Evolutionary conservation across 257 asterid species (phyloP).

Genomic region (Nicotiana tomentosiformis): DNA sequence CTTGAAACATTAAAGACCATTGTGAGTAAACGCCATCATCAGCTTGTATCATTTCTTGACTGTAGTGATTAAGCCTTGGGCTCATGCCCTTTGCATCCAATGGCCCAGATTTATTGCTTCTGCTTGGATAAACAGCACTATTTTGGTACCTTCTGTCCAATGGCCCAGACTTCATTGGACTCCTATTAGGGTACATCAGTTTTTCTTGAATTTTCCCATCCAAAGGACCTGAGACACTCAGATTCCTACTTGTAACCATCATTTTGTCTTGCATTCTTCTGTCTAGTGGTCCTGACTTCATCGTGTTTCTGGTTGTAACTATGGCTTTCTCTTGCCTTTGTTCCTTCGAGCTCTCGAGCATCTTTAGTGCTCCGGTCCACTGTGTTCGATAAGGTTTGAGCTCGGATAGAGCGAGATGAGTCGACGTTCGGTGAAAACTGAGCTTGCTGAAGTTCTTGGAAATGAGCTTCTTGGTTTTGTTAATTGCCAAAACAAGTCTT

Average conservation of each 20-base stretch:
- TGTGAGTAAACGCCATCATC: slow-evolving; percentile 48
- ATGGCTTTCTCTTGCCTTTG: slow-evolving; percentile 11
- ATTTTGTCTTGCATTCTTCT: slow-evolving; percentile 27
- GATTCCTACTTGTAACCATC: slow-evolving; percentile 17
- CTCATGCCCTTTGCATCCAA: slow-evolving; percentile 37
- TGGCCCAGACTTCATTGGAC: slow-evolving; percentile 34
- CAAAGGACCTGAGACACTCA: slow-evolving; percentile 42
- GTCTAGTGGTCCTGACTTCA: slow-evolving; percentile 48
- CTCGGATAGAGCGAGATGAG: slow-evolving; percentile 13
- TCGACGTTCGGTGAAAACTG: slow-evolving; percentile 24
- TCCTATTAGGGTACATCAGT: slow-evolving; percentile 21
- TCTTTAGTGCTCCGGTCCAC: slow-evolving; percentile 38
- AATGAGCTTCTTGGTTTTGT: slow-evolving; percentile 47
- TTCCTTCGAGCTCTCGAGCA: slow-evolving; percentile 22
- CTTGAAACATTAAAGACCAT: slow-evolving; percentile 88
- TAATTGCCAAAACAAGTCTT: slow-evolving; percentile 49
- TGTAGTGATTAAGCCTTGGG: slow-evolving; percentile 40
- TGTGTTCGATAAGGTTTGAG: slow-evolving; percentile 30
- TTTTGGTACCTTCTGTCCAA: slow-evolving; percentile 22
- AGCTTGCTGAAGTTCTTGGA: slow-evolving; percentile 38
- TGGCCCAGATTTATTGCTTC: slow-evolving; percentile 17
- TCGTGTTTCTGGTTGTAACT: slow-evolving; percentile 20
- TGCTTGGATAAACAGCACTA: slow-evolving; percentile 5
- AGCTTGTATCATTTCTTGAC: slow-evolving; percentile 22
- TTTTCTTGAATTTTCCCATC: slow-evolving; percentile 35